Evolutionary conservation across 2,329 filamentous ascomycete genomes (phyloP), one percentile per base, ranked within the genome.

Genomic region (Cryphonectria parasitica): DNA sequence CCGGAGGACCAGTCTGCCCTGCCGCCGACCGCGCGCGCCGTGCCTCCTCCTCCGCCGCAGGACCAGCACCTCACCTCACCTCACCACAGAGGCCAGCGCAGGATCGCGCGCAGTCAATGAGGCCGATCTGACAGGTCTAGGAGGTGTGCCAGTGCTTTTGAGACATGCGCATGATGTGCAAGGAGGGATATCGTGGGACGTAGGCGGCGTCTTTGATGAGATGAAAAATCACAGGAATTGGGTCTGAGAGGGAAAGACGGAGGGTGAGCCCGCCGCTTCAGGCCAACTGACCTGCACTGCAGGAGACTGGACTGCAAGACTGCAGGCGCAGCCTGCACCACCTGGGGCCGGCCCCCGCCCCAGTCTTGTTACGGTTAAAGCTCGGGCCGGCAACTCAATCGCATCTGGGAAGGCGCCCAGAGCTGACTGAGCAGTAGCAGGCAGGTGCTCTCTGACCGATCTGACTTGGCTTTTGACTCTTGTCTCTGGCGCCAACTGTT

Each of bases 21-120:
- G 63, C 62, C 19, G 62, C 54, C 63, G 62, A 69, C 64, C 64
- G 64, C 56, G 68, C 63, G 63, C 68, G 17, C 68, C 39, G 28
- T 67, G 43, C 58, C 43, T 67, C 43, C 43, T 67, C 43, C 58
- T 70, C 64, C 58, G 58, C 56, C 34, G 6, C 25, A n/a, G 15
- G 43, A 45, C 64, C 56, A 66, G 58, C 68, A 45, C 64, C 54
- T 49, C 45, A n/a, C 45, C 45, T n/a, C 45, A n/a, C 45, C 45
- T 49, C 45, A 10, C 45, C 45, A 56, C 31, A 54, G 25, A 15
- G 17, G 43, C 43, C 43, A 10, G 22, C 58, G 25, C n/a, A 28
- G 58, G n/a, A 22, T 61, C 31, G 68, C 68, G 61, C 62, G 68
- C 43, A 52, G 25, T 66, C 19, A 22, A 43, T 34, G 34, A 31